A percentile compares a stretch with the other conserved stretches of the same genome.
phyloP scores from a whole-genome alignment of 164 flowering plant genomes.

The Pachysandra terminalis region DNA sequence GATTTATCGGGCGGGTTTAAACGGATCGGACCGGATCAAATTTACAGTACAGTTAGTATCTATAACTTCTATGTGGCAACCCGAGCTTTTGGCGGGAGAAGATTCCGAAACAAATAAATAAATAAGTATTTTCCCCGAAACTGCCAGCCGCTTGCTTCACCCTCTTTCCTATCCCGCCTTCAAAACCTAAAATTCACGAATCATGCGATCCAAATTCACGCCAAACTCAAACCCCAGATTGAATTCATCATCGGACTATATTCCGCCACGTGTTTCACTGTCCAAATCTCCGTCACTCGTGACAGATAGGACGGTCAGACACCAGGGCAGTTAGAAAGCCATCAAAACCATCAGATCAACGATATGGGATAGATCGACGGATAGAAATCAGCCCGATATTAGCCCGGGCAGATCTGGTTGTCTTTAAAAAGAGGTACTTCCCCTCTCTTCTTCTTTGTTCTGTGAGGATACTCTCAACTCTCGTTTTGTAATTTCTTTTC shows the following conservation, averaged over 20 bases:
- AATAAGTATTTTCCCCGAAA: constrained; percentile 2
- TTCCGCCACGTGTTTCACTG: constrained; percentile 13
- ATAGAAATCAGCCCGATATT: neutral
- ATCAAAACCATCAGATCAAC: constrained; percentile 11
- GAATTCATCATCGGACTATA: constrained; percentile 1
- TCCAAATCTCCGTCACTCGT: constrained; percentile 14
- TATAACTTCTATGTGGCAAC: constrained; percentile 2
- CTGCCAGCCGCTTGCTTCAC: constrained; percentile 10
- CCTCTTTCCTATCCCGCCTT: neutral
- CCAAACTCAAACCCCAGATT: constrained; percentile 13
- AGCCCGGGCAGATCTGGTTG: neutral
- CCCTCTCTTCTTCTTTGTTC: constrained; percentile 17
- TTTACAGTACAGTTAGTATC: too few species aligned
- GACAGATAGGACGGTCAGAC: constrained; percentile 30
- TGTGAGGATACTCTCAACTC: constrained; percentile 22
- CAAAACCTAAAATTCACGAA: constrained; percentile 10
- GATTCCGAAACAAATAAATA: constrained; percentile 23
- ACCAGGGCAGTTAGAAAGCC: constrained; percentile 14
- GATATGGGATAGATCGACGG: constrained; percentile 7
- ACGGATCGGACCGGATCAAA: too few species aligned
- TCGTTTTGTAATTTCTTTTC: constrained; percentile 1
- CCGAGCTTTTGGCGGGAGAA: constrained; percentile 19
- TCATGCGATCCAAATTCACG: constrained; percentile 16
- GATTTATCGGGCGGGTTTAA: too few species aligned
- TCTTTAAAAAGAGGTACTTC: constrained; percentile 29